These are phyloP conservation scores for Perilla frutescens DNA, from an alignment of 257 asterid genomes.

Conservation along the genomic window DNA sequence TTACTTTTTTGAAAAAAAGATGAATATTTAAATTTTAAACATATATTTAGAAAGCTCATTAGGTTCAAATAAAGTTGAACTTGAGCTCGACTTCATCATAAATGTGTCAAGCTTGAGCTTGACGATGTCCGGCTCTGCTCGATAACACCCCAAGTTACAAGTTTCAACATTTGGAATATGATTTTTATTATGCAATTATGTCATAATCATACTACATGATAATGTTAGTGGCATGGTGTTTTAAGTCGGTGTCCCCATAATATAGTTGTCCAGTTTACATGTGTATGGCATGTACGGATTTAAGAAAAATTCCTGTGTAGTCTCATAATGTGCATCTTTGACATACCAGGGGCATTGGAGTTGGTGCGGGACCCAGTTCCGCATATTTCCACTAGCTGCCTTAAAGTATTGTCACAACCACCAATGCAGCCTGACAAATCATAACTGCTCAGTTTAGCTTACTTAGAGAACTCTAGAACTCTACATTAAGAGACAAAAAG, in stretches of 20 bases:
- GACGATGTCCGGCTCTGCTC: too few species aligned
- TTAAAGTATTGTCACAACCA: slow-evolving; percentile 84
- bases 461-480: slow-evolving; percentile 9
- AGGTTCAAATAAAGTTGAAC: too few species aligned
- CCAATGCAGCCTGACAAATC: slow-evolving; percentile 85
- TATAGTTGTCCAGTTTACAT: background rate
- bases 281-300: background rate
- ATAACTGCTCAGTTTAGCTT: slow-evolving; percentile 31
- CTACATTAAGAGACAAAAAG: slow-evolving; percentile 18
- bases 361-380: slow-evolving; percentile 91
- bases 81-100: too few species aligned
- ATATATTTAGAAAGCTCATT: too few species aligned
- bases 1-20: too few species aligned
- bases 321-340: slow-evolving; percentile 3
- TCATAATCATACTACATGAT: background rate
- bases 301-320: background rate
- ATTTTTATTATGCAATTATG: background rate
- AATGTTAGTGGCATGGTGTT: background rate
- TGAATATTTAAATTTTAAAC: too few species aligned
- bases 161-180: background rate
- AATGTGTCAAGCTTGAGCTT: too few species aligned
- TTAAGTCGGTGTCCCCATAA: background rate
- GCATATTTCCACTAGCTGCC: slow-evolving; percentile 83
- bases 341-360: slow-evolving; percentile 65
- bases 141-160: too few species aligned